Evolutionary conservation across 306 rosid genomes (phyloP), one percentile per base, ranked within the genome.

Genomic region (Casuarina equisetifolia): DNA sequence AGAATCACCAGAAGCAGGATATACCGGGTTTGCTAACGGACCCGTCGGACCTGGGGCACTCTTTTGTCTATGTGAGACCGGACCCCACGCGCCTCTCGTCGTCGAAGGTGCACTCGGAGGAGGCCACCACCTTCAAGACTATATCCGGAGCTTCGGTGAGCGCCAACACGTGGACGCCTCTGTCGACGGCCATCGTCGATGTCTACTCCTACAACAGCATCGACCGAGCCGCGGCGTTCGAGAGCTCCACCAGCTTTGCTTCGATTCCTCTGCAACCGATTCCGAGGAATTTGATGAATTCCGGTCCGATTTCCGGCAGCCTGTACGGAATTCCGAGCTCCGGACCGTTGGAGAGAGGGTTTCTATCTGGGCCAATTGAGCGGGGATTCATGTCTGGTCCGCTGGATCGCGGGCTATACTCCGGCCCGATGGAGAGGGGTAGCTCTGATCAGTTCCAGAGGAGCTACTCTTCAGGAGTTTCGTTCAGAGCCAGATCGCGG

Each of bases 351-450:
- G 99, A 96, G 49, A 81, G 98, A 38, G 99, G 99, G 4, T 96
- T 96, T 64, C 9, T 96, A 36, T 96, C 99, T 40, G 99, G 99
- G 6, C 99, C 99, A 12, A 96, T 96, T 11, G 99, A 96, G 83
- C 90, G 99, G 1, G 97, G 97, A 25, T 92, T 96, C 63, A 91
- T 96, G 99, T 96, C 99, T 9, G 99, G 99, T 40, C 99, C 99
- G 8, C 79, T 95, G 48, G 99, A 95, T 46, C 97, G 92, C 3
- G 97, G 96, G 69, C 36, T 95, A 11, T 95, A 87, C 69, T 92
- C 99, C 2, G 98, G 98, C 8, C 98, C 98, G 6, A 86, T 96
- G 67, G 99, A 92, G 9, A 96, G 80, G 61, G 91, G 78, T 0
- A 32, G 77, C 54, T 78, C 91, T 13, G 86, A 83, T 67, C 97